Evolutionary conservation across 2,329 filamentous ascomycete species (phyloP).

Genomic region (Pseudogymnoascus sp.): DNA sequence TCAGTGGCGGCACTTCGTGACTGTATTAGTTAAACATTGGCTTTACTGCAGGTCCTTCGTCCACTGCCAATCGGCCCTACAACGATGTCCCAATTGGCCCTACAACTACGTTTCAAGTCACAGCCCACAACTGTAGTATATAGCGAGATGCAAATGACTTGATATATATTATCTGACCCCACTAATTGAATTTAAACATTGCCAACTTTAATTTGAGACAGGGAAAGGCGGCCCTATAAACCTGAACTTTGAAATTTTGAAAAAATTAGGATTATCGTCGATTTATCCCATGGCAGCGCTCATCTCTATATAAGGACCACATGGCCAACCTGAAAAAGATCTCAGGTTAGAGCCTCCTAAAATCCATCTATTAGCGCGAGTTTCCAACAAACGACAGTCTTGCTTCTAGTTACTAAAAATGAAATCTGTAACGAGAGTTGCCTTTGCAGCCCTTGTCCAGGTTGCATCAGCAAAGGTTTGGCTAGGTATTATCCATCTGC

Average conservation of each 20-base stretch:
- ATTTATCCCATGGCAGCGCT: too few relatives aligned
- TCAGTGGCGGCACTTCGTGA: too few relatives aligned
- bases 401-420: not conserved
- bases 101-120: not conserved
- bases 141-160: not conserved
- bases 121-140: not conserved
- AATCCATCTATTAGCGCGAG: not conserved
- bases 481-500: not conserved
- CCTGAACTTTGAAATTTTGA: not conserved
- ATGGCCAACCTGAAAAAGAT: not conserved
- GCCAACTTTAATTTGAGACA: not conserved
- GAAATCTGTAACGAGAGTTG: conserved; percentile 12
- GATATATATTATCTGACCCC: not conserved
- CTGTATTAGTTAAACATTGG: too few relatives aligned
- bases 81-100: not conserved
- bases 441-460: conserved; percentile 15
- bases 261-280: not conserved
- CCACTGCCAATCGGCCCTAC: not conserved
- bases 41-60: too few relatives aligned
- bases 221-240: not conserved
- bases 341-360: not conserved
- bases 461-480: not conserved
- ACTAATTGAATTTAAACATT: not conserved
- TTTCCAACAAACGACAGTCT: not conserved
- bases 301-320: not conserved